Conservation (phyloP, 2,329 filamentous ascomycete species). For the Aphanocladium album region DNA sequence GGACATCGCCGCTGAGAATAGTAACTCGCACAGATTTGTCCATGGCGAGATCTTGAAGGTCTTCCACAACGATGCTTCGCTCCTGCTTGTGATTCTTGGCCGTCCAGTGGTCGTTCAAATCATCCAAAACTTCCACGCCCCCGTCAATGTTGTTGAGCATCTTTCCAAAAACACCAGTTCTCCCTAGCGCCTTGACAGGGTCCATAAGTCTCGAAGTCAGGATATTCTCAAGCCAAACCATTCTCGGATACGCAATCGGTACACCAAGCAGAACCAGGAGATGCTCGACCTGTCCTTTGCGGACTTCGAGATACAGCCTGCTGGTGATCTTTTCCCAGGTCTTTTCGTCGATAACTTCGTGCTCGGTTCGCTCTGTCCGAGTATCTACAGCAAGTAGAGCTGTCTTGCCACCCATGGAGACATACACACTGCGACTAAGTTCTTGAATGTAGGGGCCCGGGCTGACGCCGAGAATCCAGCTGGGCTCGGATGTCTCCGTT, state of each 20-base stretch:
- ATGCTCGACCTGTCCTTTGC: slow-evolving; percentile 81
- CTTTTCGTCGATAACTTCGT: slow-evolving; percentile 72
- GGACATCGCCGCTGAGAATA: slow-evolving; percentile 88
- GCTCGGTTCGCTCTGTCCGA: slow-evolving; percentile 80
- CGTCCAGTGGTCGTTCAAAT: slow-evolving; percentile 96
- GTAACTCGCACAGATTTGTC: slow-evolving; percentile 90
- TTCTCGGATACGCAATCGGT: slow-evolving; percentile 73
- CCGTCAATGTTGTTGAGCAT: slow-evolving; percentile 88
- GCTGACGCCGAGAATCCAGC: slow-evolving; percentile 76
- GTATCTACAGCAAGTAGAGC: slow-evolving; percentile 85
- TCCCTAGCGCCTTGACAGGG: slow-evolving; percentile 82
- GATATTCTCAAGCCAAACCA: slow-evolving; percentile 67
- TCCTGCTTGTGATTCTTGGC: slow-evolving; percentile 92
- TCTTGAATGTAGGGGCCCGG: slow-evolving; percentile 90
- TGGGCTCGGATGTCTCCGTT: slow-evolving; percentile 77
- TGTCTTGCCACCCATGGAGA: slow-evolving; percentile 73
- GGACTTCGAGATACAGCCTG: slow-evolving; percentile 74
- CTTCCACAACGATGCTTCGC: slow-evolving; percentile 78
- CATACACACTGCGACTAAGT: slow-evolving; percentile 76
- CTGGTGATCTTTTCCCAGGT: slow-evolving; percentile 87
- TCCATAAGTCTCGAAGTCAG: slow-evolving; percentile 82
- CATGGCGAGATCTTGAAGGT: slow-evolving; percentile 87
- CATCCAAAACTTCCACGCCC: slow-evolving; percentile 85
- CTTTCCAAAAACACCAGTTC: slow-evolving; percentile 71
- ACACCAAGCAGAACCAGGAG: slow-evolving; percentile 82